A percentile compares a stretch with the other conserved stretches of the same genome.
Conservation (phyloP, 2,329 filamentous ascomycete genomes). For the Eutypella sp. region DNA sequence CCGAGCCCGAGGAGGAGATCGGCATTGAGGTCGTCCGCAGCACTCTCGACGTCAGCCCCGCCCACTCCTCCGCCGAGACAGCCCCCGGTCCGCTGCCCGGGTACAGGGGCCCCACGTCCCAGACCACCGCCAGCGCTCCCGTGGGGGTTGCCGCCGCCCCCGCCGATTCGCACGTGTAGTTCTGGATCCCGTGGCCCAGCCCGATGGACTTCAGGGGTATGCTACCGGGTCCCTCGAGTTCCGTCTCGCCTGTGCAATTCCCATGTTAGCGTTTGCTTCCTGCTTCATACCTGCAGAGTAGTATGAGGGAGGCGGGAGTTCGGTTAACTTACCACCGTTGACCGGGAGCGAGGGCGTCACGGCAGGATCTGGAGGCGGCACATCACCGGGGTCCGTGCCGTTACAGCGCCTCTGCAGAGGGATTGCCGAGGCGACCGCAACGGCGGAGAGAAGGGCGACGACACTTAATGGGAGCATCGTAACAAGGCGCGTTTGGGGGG, state of each 20-base stretch:
- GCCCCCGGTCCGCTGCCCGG: slow-evolving; percentile 36
- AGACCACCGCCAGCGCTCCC: slow-evolving; percentile 56
- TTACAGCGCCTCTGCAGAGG: slow-evolving; percentile 19
- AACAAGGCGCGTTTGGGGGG: too few relatives aligned
- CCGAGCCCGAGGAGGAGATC: slow-evolving; percentile 41
- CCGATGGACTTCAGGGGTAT: slow-evolving; percentile 48
- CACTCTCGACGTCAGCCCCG: slow-evolving; percentile 33
- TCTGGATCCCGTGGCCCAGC: slow-evolving; percentile 62
- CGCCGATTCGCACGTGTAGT: slow-evolving; percentile 55
- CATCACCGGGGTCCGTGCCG: slow-evolving; percentile 5
- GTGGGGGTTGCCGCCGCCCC: slow-evolving; percentile 32
- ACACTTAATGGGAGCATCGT: slow-evolving; percentile 24
- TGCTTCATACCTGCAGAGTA: neutral
- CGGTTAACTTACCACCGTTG: slow-evolving; percentile 29
- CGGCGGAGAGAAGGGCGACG: slow-evolving; percentile 19
- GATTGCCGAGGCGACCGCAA: slow-evolving; percentile 21
- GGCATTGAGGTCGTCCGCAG: slow-evolving; percentile 40
- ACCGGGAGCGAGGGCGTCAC: slow-evolving; percentile 32
- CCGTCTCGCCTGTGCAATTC: slow-evolving; percentile 23
- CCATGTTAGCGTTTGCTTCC: slow-evolving; percentile 1
- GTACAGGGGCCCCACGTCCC: slow-evolving; percentile 51
- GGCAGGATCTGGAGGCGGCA: slow-evolving; percentile 4
- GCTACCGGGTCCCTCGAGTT: slow-evolving; percentile 39
- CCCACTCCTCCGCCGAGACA: slow-evolving; percentile 34
- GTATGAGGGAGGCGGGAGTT: neutral